Percentiles rank a stretch among this genome's conserved stretches.
Conservation (phyloP, 495 filamentous ascomycete genomes). For the Talaromyces stipitatus region DNA sequence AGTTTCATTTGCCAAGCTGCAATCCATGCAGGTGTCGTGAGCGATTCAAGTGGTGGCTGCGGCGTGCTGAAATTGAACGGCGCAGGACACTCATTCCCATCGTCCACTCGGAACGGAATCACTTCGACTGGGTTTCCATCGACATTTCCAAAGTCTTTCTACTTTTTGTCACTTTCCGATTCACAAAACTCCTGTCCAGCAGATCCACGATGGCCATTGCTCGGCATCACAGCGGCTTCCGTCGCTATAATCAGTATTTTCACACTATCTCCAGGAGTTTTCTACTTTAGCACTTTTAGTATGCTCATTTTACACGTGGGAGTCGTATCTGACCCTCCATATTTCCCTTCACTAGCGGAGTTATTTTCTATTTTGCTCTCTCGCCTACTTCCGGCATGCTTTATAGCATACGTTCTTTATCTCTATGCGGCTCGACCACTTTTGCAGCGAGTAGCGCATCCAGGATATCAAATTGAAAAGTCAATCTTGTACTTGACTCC, state of each 20-base stretch:
- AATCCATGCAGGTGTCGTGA: constrained; percentile 69
- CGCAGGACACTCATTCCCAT: constrained; percentile 51
- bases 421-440: constrained; percentile 52
- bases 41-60: constrained; percentile 64
- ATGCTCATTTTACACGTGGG: constrained; percentile 73
- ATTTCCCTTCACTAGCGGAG: constrained; percentile 40
- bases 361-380: constrained; percentile 65
- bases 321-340: constrained; percentile 69
- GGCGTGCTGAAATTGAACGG: constrained; percentile 66
- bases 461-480: constrained; percentile 56
- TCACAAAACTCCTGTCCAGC: constrained; percentile 32
- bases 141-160: constrained; percentile 68
- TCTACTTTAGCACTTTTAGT: constrained; percentile 66
- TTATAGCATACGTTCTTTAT: constrained; percentile 68
- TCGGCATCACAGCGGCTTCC: constrained; percentile 65
- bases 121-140: constrained; percentile 62
- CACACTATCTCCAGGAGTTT: constrained; percentile 56
- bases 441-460: constrained; percentile 50
- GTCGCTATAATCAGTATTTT: constrained; percentile 59
- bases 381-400: constrained; percentile 69
- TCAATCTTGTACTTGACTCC: constrained; percentile 66
- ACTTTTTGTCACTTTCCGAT: constrained; percentile 45
- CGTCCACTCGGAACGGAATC: constrained; percentile 56
- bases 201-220: constrained; percentile 66
- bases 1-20: constrained; percentile 78